These are phyloP conservation scores for Syzygium aromaticum DNA, from an alignment of 345 rosid genomes.

Conservation along the genomic window DNA sequence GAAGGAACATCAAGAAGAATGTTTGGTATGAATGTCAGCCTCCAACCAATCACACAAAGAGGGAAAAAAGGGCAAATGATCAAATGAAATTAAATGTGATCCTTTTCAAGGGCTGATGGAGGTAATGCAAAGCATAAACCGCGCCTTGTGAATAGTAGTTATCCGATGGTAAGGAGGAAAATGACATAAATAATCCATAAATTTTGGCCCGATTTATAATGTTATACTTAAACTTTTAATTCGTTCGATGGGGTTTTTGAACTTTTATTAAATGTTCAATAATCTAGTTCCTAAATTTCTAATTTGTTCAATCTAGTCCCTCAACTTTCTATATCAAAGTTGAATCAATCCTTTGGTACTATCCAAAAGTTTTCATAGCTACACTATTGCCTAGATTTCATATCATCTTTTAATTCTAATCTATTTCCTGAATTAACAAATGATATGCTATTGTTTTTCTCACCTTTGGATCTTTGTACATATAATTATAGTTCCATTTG, in stretches of 20 bases:
- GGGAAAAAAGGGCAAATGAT: neutral
- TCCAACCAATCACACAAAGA: neutral
- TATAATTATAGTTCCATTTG: neutral
- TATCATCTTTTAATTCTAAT: neutral
- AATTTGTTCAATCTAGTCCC: neutral
- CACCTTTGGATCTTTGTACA: neutral
- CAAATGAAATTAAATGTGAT: neutral
- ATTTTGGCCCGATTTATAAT: neutral
- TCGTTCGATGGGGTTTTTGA: rapidly evolving
- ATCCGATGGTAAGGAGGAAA: neutral
- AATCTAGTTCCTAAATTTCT: no score
- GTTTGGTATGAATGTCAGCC: neutral
- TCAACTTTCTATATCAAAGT: neutral
- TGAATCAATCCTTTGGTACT: neutral
- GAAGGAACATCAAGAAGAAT: neutral
- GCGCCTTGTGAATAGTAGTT: neutral
- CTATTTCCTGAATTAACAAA: neutral
- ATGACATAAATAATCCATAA: neutral
- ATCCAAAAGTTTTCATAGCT: neutral
- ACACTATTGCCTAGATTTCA: neutral
- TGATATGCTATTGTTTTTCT: neutral
- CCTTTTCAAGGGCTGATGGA: neutral
- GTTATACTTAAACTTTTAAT: neutral
- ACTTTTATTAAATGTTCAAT: neutral
- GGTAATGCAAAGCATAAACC: neutral